phyloP scores from a whole-genome alignment of 2,329 filamentous ascomycete genomes.

The Claviceps sorghi region DNA sequence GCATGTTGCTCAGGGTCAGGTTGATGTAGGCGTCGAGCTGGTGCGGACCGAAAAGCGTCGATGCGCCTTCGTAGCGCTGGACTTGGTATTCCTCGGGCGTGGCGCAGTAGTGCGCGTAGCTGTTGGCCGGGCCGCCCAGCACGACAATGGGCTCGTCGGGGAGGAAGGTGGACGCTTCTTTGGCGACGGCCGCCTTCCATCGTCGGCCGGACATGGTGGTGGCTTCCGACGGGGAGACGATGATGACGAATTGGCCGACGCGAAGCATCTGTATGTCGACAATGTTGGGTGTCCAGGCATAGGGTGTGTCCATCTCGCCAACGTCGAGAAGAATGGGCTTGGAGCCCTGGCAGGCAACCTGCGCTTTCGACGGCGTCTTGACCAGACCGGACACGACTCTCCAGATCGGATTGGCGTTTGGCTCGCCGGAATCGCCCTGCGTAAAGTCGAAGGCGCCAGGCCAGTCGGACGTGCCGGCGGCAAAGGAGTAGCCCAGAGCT shows the following conservation, averaged over 20 bases:
- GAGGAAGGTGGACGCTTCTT: slow-evolving; percentile 32
- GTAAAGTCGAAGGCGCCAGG: slow-evolving; percentile 89
- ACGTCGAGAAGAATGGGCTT: slow-evolving; percentile 85
- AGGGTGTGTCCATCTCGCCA: slow-evolving; percentile 63
- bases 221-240: slow-evolving; percentile 74
- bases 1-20: slow-evolving; percentile 50
- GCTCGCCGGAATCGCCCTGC: slow-evolving; percentile 63
- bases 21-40: slow-evolving; percentile 81
- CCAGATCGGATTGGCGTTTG: slow-evolving; percentile 64
- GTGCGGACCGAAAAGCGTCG: slow-evolving; percentile 72
- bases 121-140: slow-evolving; percentile 78
- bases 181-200: slow-evolving; percentile 59
- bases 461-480: slow-evolving; percentile 81
- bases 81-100: slow-evolving; percentile 69
- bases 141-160: slow-evolving; percentile 56
- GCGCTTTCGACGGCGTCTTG: slow-evolving; percentile 53
- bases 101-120: slow-evolving; percentile 69
- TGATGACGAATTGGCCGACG: slow-evolving; percentile 69
- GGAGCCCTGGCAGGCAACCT: slow-evolving; percentile 59
- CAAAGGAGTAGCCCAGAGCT: slow-evolving; percentile 82
- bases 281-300: slow-evolving; percentile 81
- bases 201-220: slow-evolving; percentile 85
- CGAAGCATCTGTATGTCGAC: slow-evolving; percentile 79
- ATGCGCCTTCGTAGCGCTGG: slow-evolving; percentile 91
- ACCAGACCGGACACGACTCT: slow-evolving; percentile 57